A percentile compares a stretch with the other conserved stretches of the same genome.
Evolutionary conservation across 352 stramenopile species (phyloP).

Genomic region (Vaucheria bursata): DNA sequence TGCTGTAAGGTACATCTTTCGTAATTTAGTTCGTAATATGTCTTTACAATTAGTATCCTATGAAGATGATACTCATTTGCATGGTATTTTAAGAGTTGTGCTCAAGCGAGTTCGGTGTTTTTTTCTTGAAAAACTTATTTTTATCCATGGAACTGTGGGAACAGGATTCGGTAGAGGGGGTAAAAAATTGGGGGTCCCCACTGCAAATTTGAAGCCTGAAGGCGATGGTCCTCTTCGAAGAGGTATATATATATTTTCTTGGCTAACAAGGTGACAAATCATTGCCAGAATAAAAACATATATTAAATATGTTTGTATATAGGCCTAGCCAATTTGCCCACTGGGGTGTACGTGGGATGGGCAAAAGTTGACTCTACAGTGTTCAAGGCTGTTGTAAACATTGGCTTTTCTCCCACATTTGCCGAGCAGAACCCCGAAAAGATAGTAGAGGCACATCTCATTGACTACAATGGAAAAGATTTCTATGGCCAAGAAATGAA

Average conservation of each 20-base stretch:
- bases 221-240: neutral
- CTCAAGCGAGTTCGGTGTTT: neutral
- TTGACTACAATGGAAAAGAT: conserved; percentile 66
- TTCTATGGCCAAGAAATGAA: conserved; percentile 88
- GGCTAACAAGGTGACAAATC: no score
- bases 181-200: conserved; percentile 89
- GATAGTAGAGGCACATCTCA: conserved; percentile 88
- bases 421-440: conserved; percentile 74
- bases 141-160: conserved; percentile 67
- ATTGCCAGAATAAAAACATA: no score
- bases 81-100: neutral
- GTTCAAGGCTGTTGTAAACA: conserved; percentile 91
- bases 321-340: conserved; percentile 52
- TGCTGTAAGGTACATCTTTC: no score
- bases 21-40: neutral
- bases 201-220: conserved; percentile 67
- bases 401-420: conserved; percentile 77
- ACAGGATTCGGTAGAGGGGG: conserved; percentile 82
- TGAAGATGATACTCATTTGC: neutral
- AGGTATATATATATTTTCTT: no score
- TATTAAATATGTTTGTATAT: neutral
- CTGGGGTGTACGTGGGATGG: conserved; percentile 89
- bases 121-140: neutral
- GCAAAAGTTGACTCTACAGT: conserved; percentile 54
- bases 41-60: neutral